Evolutionary conservation across 768 basidiomycete genomes (phyloP), one percentile per base, ranked within the genome.

Genomic region (Polyporus arcularius): DNA sequence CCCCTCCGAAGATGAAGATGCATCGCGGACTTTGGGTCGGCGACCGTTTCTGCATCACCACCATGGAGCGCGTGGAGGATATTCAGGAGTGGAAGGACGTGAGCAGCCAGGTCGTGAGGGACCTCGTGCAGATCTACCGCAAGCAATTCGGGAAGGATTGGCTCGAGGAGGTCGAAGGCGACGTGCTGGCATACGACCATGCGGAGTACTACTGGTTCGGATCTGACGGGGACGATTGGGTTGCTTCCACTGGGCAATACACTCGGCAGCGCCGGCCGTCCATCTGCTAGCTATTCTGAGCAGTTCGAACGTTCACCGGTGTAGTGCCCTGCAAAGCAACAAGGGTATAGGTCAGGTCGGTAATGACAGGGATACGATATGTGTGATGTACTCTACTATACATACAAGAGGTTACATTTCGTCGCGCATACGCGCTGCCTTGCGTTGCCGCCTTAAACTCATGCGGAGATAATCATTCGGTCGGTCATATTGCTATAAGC

Each of bases 31-130:
- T 7, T 3, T 58, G 57, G 57, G 57, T 47, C 4, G 57, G 57
- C 49, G 57, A 58, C 49, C 40, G 43, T 39, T 43, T 51, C 30
- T 43, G 40, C 30, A 52, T 58, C 49, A 52, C 49, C 16, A 58
- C 57, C 26, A 16, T 58, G 35, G 57, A 57, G 26, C 46, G 46
- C 4, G 5, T 18, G 47, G 39, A 16, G 11, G 18, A 30, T n/a
- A 30, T 18, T 35, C 21, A 4, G 39, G 26, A 28, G 26, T 58
- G 57, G 48, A 43, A 40, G 40, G 57, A 58, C 28, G 49, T 50
- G 28, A 51, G 47, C 38, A 39, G 42, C 16, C 48, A 58, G 48
- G 57, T 58, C 26, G 48, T 45, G 16, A 31, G n/a, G 16, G 57
- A 58, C 35, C 48, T 58, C 35, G 31, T 32, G 15, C 10, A 48